phyloP scores from a whole-genome alignment of 495 filamentous ascomycete genomes.

The Achaetomiella virescens region DNA sequence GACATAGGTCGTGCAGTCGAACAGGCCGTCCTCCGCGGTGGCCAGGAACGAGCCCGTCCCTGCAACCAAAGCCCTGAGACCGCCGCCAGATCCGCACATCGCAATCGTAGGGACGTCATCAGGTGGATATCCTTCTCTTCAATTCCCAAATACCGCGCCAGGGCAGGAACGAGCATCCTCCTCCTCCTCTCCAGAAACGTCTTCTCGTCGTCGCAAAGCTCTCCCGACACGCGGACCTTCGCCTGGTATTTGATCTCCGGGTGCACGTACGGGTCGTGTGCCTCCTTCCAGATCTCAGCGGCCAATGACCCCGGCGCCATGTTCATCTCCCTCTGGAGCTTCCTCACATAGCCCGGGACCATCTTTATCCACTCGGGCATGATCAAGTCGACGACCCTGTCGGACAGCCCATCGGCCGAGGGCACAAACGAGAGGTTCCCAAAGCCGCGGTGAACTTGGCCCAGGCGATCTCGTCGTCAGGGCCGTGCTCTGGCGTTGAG shows the following conservation, averaged over 20 bases:
- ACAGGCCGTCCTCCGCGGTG: constrained; percentile 75
- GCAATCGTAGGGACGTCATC: constrained; percentile 91
- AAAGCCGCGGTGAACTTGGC: constrained; percentile 52
- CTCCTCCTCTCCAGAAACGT: constrained; percentile 60
- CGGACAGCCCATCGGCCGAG: constrained; percentile 51
- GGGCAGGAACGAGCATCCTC: constrained; percentile 56
- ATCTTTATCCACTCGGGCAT: constrained; percentile 74
- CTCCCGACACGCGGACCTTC: constrained; percentile 68
- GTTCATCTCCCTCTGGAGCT: constrained; percentile 82
- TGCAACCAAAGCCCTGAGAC: constrained; percentile 81
- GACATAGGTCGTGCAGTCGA: constrained; percentile 90
- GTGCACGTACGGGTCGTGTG: constrained; percentile 71
- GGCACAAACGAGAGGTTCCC: constrained; percentile 49
- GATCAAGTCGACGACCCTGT: constrained; percentile 61
- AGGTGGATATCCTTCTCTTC: constrained; percentile 76
- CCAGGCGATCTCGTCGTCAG: constrained; percentile 46
- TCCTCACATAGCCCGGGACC: constrained; percentile 70
- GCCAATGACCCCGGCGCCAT: constrained; percentile 81
- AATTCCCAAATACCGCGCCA: constrained; percentile 76
- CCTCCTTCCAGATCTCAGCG: constrained; percentile 88
- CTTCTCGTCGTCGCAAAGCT: constrained; percentile 81
- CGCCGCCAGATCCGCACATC: constrained; percentile 88
- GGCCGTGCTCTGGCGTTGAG: not conserved
- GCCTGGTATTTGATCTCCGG: constrained; percentile 81
- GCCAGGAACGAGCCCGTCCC: constrained; percentile 79